These are phyloP conservation scores for Trichaptum fuscoviolaceum DNA, from an alignment of 768 basidiomycete genomes.

Conservation along the genomic window DNA sequence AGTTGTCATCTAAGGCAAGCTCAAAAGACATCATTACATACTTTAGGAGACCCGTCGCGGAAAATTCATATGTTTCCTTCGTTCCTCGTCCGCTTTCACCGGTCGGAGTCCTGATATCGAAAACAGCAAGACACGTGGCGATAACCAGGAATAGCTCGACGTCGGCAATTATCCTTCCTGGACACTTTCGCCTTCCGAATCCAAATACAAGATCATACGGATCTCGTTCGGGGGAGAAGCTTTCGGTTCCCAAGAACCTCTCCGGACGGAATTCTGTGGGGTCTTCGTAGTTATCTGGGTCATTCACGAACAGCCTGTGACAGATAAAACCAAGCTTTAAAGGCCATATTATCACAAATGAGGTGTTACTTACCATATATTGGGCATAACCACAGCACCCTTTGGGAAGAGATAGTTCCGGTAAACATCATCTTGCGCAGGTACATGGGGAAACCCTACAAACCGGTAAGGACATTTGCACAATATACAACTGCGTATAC, in stretches of 20 bases:
- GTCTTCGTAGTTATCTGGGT: background rate
- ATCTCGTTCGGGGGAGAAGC: background rate
- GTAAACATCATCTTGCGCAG: background rate
- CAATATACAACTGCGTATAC: background rate
- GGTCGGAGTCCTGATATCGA: background rate
- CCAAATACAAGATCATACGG: constrained; percentile 10
- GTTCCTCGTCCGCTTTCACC: background rate
- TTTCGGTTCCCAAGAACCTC: background rate
- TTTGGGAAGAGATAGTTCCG: constrained; percentile 38
- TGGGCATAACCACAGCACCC: constrained; percentile 35
- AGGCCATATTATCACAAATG: background rate
- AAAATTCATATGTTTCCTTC: background rate
- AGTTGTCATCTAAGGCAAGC: background rate
- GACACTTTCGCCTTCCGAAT: constrained; percentile 26
- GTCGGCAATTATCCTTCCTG: constrained; percentile 30
- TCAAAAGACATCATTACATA: background rate
- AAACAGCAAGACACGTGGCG: constrained; percentile 28
- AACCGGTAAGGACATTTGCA: background rate
- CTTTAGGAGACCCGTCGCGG: background rate
- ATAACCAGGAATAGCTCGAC: constrained; percentile 31
- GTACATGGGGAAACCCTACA: background rate
- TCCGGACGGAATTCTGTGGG: background rate
- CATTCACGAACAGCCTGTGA: background rate
- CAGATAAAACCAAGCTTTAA: background rate
- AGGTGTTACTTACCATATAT: constrained; percentile 26